A percentile compares a stretch with the other conserved stretches of the same genome.
Evolutionary conservation across 345 rosid species (phyloP).

Genomic region (Arabidopsis suecica): DNA sequence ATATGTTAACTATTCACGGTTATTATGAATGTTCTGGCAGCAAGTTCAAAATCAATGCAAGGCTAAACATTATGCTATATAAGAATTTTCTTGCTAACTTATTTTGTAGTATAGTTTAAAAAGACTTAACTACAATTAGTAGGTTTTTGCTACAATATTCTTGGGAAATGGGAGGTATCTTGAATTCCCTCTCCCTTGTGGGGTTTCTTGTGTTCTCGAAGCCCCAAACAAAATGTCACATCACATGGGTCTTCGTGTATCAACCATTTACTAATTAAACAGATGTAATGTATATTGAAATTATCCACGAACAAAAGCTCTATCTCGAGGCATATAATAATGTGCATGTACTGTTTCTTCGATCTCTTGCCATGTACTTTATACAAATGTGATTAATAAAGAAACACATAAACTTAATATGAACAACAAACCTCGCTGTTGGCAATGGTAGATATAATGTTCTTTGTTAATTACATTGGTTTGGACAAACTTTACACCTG

Average conservation of each 20-base stretch:
- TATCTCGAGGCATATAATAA: not conserved
- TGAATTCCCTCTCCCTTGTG: conserved; percentile 1
- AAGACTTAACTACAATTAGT: not conserved
- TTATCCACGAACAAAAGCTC: not conserved
- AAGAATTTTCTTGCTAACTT: not conserved
- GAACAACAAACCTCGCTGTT: not conserved
- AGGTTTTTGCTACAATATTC: not conserved
- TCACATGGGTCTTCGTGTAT: conserved; percentile 15
- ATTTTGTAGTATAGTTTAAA: not conserved
- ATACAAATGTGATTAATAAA: not conserved
- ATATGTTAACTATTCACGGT: not conserved
- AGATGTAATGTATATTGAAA: not conserved
- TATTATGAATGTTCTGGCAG: not conserved
- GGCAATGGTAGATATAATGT: not conserved
- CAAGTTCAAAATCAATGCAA: not conserved
- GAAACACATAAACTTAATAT: too few relatives aligned
- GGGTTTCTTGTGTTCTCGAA: conserved; percentile 18
- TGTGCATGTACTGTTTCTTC: not conserved
- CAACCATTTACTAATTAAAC: conserved; percentile 6
- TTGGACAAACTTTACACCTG: not conserved
- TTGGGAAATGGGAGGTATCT: conserved; percentile 8
- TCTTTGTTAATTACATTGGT: not conserved
- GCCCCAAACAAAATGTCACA: conserved; percentile 22
- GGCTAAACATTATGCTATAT: not conserved
- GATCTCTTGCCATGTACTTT: not conserved